phyloP scores from a whole-genome alignment of 1,139 yeast genomes.

The Geotrichum aggregatum region DNA sequence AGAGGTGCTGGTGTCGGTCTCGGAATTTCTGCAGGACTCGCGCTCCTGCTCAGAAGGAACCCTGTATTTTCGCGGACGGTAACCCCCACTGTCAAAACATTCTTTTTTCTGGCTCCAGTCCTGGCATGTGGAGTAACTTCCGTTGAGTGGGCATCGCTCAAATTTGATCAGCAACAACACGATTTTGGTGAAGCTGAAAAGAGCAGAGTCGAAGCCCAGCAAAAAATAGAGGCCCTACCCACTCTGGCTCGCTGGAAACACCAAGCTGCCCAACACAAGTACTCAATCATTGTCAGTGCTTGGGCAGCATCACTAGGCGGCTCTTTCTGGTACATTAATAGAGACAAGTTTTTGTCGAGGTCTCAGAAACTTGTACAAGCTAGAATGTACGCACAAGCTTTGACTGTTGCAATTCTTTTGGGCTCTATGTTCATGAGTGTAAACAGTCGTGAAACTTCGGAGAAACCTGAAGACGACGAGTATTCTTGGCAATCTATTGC shows the following conservation, averaged over 20 bases:
- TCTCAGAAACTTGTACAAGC: slow-evolving; percentile 89
- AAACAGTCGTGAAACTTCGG: slow-evolving; percentile 27
- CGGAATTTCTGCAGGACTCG: slow-evolving; percentile 47
- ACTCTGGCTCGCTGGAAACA: slow-evolving; percentile 1
- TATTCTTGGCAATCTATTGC: slow-evolving; percentile 34
- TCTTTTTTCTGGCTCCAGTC: slow-evolving; percentile 32
- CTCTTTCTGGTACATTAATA: slow-evolving; percentile 71
- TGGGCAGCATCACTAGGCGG: slow-evolving; percentile 89
- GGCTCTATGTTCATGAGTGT: slow-evolving; percentile 36
- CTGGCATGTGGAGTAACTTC: slow-evolving; percentile 33
- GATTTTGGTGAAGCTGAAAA: slow-evolving; percentile 13
- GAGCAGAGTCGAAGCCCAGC: background rate
- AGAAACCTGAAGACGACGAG: slow-evolving; percentile 35
- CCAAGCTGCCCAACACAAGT: slow-evolving; percentile 51
- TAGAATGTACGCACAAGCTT: slow-evolving; percentile 88
- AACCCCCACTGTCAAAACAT: slow-evolving; percentile 25
- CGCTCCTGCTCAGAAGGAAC: slow-evolving; percentile 22
- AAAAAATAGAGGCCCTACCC: slow-evolving; percentile 1
- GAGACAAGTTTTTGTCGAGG: slow-evolving; percentile 68
- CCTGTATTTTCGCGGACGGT: slow-evolving; percentile 27
- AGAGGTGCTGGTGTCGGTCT: slow-evolving; percentile 62
- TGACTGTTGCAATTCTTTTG: slow-evolving; percentile 43
- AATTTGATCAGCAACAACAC: slow-evolving; percentile 29
- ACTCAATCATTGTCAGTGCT: slow-evolving; percentile 66
- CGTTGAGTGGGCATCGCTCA: slow-evolving; percentile 36